A percentile compares a stretch with the other conserved stretches of the same genome.
Evolutionary conservation across 176 grass and related monocot genomes (phyloP).

Genomic region (Pharus latifolius): DNA sequence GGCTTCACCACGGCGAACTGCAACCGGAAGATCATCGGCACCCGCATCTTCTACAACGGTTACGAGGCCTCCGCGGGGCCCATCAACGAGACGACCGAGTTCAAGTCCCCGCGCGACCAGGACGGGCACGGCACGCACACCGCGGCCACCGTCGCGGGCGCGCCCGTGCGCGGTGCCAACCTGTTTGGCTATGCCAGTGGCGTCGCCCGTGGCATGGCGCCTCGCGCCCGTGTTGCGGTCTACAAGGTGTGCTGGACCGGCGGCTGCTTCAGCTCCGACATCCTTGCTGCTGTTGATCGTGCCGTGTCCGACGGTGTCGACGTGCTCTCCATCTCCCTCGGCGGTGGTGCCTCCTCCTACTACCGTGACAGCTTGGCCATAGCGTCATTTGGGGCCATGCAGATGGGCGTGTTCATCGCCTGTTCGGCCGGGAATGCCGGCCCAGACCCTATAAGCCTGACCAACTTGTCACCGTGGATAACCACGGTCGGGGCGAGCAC

Average conservation of each 20-base stretch:
- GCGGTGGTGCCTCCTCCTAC: conserved; percentile 75
- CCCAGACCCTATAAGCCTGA: conserved; percentile 86
- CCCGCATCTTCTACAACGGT: conserved; percentile 81
- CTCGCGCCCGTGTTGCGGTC: conserved; percentile 68
- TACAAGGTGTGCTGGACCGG: conserved; percentile 99
- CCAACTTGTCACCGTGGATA: conserved; percentile 91
- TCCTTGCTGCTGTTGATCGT: conserved; percentile 85
- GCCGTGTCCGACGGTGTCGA: conserved; percentile 92
- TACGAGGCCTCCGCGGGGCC: conserved; percentile 82
- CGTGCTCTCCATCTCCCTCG: conserved; percentile 97
- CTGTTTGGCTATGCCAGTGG: conserved; percentile 76
- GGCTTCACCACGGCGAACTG: conserved; percentile 59
- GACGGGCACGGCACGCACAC: conserved; percentile 99
- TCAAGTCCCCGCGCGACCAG: conserved; percentile 94
- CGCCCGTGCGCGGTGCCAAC: conserved; percentile 58
- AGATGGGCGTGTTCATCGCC: conserved; percentile 94
- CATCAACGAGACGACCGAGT: conserved; percentile 82
- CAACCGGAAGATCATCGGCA: conserved; percentile 82
- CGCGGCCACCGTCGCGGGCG: conserved; percentile 71
- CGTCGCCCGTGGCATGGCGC: conserved; percentile 87
- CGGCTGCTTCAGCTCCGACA: conserved; percentile 99
- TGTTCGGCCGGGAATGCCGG: conserved; percentile 93
- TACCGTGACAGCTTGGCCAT: conserved; percentile 79
- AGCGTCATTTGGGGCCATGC: conserved; percentile 88
- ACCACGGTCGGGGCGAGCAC: conserved; percentile 91